Base-by-base conservation (phyloP, 2,329 filamentous ascomycete species). In the Scytalidium lignicola region DNA sequence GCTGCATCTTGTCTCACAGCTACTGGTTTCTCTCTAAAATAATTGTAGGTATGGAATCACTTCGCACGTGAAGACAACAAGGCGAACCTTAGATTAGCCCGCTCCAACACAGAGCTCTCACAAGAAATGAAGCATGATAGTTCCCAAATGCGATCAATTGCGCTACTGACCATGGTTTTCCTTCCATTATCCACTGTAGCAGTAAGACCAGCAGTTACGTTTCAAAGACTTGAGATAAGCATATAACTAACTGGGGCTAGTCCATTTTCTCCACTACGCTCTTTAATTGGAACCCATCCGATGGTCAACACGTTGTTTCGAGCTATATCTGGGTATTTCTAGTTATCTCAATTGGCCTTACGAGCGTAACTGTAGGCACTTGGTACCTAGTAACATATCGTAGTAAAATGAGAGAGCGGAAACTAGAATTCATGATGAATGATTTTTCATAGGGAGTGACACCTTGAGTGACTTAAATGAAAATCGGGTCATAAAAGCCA, bases 131-230 rank as follows among this genome's bases (percentile, higher is more conserved):
- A 58, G 43, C 53, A 58, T 20, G 65, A 68, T 43, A 65, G 63
- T 47, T 57, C 59, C 2, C 62, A 65, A 10, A 70, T 72, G 66
- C 65, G 67, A 47, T 66, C 65, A 3, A 65, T 72, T n/a, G 67
- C 69, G 2, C 55, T 69, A 2, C 58, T 72, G 49, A 71, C 67
- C 26, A 68, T 71, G 58, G 51, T 66, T 3, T 72, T 72, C 51
- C 64, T 71, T 3, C 70, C 70, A 3, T 37, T 37, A n/a, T 37
- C 32, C 5, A 37, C 32, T 37, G 32, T 37, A 13, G 32, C 32
- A n/a, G 32, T 37, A 37, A 37, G 32, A 37, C 15, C 8, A n/a
- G 15, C 32, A 37, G 32, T 13, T n/a, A 17, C 10, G 6, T 5
- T 9, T 37, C 15, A 37, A 5, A 37, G 15, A 17, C 15, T n/a